Percentiles rank a stretch among this genome's conserved stretches.
Conservation (phyloP, 2,329 filamentous ascomycete genomes). For the Emergomyces pasteurianus region DNA sequence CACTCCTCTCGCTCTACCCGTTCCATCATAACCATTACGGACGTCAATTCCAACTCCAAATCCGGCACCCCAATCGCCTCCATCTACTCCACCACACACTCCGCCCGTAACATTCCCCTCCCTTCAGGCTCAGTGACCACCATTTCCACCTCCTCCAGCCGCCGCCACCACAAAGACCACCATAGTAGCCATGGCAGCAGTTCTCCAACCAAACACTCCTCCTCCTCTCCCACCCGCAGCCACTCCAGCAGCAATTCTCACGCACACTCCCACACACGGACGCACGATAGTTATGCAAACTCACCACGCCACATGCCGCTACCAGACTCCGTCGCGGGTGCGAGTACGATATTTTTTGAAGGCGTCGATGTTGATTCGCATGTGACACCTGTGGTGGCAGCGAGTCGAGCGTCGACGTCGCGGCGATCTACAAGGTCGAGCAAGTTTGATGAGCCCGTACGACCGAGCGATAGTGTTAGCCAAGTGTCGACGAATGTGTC, state of each 20-base stretch:
- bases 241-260: constrained; percentile 9
- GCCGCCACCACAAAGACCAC: constrained; percentile 1
- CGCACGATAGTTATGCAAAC: not conserved
- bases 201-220: not conserved
- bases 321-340: constrained; percentile 20
- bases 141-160: constrained; percentile 8
- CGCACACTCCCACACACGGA: constrained; percentile 6
- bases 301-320: constrained; percentile 19
- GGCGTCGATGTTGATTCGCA: constrained; percentile 36
- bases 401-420: constrained; percentile 14
- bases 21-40: constrained; percentile 8
- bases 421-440: constrained; percentile 10
- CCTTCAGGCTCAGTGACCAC: constrained; percentile 21
- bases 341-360: constrained; percentile 17
- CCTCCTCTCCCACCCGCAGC: not conserved
- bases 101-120: constrained; percentile 26
- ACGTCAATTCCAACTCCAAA: constrained; percentile 8
- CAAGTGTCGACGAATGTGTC: constrained; percentile 21
- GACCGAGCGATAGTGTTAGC: constrained; percentile 29
- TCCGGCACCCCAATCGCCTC: constrained; percentile 15
- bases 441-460: constrained; percentile 28
- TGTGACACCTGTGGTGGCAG: constrained; percentile 50
- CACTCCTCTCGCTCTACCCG: constrained; percentile 9
- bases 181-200: not conserved
- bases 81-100: constrained; percentile 21